Base-by-base conservation (phyloP, 495 filamentous ascomycete genomes). In the Neurospora sp. region DNA sequence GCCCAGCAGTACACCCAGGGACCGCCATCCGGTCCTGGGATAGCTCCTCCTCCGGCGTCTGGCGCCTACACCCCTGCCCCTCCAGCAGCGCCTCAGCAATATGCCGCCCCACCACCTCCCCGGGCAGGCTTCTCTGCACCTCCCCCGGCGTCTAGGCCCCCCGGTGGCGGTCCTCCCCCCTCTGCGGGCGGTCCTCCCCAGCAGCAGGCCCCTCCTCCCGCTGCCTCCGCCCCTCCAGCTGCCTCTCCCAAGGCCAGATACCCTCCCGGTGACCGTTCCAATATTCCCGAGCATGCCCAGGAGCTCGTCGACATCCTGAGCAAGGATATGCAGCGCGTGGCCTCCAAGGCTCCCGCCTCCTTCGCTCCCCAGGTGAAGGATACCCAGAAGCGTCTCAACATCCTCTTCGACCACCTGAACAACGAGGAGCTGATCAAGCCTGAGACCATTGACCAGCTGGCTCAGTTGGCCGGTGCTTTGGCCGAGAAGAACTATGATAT, bases 321-420 rank as follows among this genome's bases (percentile, higher is more conserved):
- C 69, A 85, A 85, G 54, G 94, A 98, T 73, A 94, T 99, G 89
- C 90, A 94, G 77, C 90, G 93, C 37, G 92, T 99, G 71, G 94
- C 95, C 73, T 79, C 88, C 69, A 89, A 91, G 71, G 96, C 96
- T 0, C 96, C 96, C 4, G 82, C 90, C 19, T 86, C 90, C 5
- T 98, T 94, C 85, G 90, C 92, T 77, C 85, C 88, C 31, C 93
- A 97, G 79, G 93, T 98, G 45, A 91, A 92, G 70, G 95, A 99
- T 79, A 96, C 94, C 5, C 93, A 97, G 79, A 96, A 96, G 82
- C 88, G 95, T 59, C 86, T 99, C 72, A 92, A 91, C 75, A 91
- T 97, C 71, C 87, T 99, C 11, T 99, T 97, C 82, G 94, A 98
- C 78, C 94, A 97, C 81, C 85, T 99, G 70, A 98, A 98, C 85